phyloP scores from a whole-genome alignment of 768 basidiomycete species.

The Clavaria fumosa region DNA sequence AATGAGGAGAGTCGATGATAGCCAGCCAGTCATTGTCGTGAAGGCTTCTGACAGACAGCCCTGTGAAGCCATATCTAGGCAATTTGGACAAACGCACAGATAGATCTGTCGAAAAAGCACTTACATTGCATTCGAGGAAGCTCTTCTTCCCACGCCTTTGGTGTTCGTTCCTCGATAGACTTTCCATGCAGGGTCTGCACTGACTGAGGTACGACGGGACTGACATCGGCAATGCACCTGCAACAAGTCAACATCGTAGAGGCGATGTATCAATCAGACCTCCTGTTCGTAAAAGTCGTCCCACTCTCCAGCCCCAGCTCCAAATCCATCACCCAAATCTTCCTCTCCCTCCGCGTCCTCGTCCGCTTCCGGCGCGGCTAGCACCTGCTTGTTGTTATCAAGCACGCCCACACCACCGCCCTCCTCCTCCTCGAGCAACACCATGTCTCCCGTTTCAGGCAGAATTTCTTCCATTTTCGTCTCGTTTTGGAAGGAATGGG shows the following conservation, averaged over 20 bases:
- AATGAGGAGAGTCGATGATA: too few relatives aligned
- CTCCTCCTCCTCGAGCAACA: conserved; percentile 32
- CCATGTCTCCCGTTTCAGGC: conserved; percentile 16
- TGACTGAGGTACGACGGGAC: too few relatives aligned
- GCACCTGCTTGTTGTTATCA: conserved; percentile 10
- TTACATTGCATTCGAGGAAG: too few relatives aligned
- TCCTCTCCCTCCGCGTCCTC: conserved; percentile 31
- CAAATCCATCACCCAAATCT: conserved; percentile 41
- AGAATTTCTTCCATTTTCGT: neutral
- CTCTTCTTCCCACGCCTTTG: too few relatives aligned
- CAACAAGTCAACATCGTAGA: neutral
- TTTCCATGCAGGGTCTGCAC: too few relatives aligned
- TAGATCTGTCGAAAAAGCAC: too few relatives aligned
- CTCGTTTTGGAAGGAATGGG: neutral
- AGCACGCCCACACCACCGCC: conserved; percentile 21
- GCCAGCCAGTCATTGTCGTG: too few relatives aligned
- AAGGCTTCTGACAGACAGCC: too few relatives aligned
- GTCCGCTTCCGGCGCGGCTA: conserved; percentile 18
- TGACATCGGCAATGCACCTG: too few relatives aligned
- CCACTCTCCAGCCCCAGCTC: conserved; percentile 32
- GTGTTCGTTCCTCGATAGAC: too few relatives aligned
- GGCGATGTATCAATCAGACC: conserved; percentile 25
- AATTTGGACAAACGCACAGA: too few relatives aligned
- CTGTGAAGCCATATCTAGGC: too few relatives aligned
- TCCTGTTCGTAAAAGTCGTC: conserved; percentile 60